Evolutionary conservation across 2,329 filamentous ascomycete species (phyloP).

Genomic region (Fusarium foetens): DNA sequence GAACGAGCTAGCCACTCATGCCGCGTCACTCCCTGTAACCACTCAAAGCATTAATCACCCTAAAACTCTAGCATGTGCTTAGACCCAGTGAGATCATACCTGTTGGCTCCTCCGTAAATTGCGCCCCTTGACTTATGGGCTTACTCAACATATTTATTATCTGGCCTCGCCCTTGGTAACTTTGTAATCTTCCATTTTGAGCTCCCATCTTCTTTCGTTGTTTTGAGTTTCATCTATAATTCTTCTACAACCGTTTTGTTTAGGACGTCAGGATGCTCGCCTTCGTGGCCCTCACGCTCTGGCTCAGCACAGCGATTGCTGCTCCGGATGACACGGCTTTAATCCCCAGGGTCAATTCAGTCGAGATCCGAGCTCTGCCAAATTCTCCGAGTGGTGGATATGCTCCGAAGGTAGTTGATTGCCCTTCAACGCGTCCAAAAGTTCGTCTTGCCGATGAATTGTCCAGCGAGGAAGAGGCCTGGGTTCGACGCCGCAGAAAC

Average conservation of each 20-base stretch:
- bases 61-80: background rate
- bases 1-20: background rate
- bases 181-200: too few relatives aligned
- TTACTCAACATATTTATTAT: background rate
- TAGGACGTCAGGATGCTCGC: background rate
- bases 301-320: background rate
- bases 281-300: background rate
- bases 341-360: background rate
- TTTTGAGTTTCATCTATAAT: too few relatives aligned
- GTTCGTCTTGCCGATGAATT: slow-evolving; percentile 72
- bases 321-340: slow-evolving; percentile 3
- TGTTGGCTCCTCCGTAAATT: background rate
- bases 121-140: background rate
- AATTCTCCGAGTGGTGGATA: slow-evolving; percentile 58
- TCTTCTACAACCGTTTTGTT: background rate
- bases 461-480: slow-evolving; percentile 75
- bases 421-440: slow-evolving; percentile 73
- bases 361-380: slow-evolving; percentile 8
- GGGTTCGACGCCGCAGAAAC: slow-evolving; percentile 76
- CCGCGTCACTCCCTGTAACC: background rate
- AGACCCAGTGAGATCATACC: background rate
- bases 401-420: slow-evolving; percentile 73
- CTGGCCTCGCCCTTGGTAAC: background rate
- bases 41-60: background rate
- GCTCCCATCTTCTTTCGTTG: background rate